Conservation (phyloP, 2,329 filamentous ascomycete genomes). For the Fusarium illudens region DNA sequence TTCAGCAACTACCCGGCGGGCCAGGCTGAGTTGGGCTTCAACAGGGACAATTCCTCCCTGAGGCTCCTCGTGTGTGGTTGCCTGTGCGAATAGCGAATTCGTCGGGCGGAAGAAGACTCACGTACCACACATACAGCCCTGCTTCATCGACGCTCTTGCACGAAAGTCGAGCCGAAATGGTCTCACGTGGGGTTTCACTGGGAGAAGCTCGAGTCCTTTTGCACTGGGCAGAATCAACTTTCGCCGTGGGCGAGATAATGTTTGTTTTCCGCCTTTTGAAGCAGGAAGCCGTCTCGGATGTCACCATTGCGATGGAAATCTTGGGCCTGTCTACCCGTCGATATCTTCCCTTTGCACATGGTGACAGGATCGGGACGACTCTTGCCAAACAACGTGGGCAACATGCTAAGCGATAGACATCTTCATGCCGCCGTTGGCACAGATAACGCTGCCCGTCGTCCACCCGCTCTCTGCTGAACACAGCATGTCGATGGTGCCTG, state of each 20-base stretch:
- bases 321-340: neutral
- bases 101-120: neutral
- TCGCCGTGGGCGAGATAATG: neutral
- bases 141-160: neutral
- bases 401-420: conserved; percentile 47
- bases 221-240: neutral
- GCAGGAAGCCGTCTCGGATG: conserved; percentile 17
- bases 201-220: neutral
- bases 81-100: neutral
- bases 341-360: neutral
- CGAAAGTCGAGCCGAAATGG: neutral
- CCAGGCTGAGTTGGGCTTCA: neutral
- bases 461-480: conserved; percentile 72
- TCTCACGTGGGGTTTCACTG: neutral
- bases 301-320: conserved; percentile 3
- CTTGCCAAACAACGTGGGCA: neutral
- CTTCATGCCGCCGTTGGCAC: conserved; percentile 68
- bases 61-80: neutral
- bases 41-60: neutral
- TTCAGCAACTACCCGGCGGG: conserved; percentile 12
- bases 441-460: conserved; percentile 77
- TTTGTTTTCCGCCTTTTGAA: neutral
- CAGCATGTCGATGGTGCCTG: conserved; percentile 75
- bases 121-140: neutral
- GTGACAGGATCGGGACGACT: neutral